Evolutionary conservation across 345 rosid species (phyloP).

Genomic region (Gossypium arboreum): DNA sequence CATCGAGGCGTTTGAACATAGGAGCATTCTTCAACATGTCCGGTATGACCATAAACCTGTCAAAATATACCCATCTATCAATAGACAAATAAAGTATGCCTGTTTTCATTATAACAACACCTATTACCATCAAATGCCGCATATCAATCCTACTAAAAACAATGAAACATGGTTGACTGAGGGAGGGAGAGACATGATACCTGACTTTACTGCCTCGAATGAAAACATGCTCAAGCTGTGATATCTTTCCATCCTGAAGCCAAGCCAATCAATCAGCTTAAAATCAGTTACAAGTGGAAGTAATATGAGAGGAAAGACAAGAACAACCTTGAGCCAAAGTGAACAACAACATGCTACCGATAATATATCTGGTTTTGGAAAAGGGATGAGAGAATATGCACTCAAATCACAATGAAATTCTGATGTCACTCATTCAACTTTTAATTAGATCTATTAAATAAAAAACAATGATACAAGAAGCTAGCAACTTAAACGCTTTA

Average conservation of each 20-base stretch:
- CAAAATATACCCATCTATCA: constrained; percentile 6
- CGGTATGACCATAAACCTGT: constrained; percentile 98
- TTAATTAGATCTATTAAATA: not conserved
- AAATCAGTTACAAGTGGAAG: not conserved
- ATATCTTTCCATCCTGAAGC: constrained; percentile 82
- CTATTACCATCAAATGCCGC: not conserved
- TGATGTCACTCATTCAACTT: not conserved
- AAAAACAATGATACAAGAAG: not conserved
- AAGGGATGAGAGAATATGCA: not conserved
- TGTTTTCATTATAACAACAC: not conserved
- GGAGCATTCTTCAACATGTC: constrained; percentile 98
- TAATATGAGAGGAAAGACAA: not conserved
- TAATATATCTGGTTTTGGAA: not conserved
- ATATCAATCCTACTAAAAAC: not conserved
- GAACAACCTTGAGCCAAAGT: not conserved
- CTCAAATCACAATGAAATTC: not conserved
- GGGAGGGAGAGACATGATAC: constrained; percentile 23
- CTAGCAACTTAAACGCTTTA: not conserved
- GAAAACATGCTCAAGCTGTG: constrained; percentile 96
- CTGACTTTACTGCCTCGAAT: constrained; percentile 99
- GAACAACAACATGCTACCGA: not conserved
- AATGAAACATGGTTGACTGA: not conserved
- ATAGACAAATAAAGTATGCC: not conserved
- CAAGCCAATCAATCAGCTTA: constrained; percentile 10
- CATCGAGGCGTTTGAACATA: constrained; percentile 94